A percentile compares a stretch with the other conserved stretches of the same genome.
phyloP scores from a whole-genome alignment of 495 filamentous ascomycete genomes.

The Glonium stellatum region DNA sequence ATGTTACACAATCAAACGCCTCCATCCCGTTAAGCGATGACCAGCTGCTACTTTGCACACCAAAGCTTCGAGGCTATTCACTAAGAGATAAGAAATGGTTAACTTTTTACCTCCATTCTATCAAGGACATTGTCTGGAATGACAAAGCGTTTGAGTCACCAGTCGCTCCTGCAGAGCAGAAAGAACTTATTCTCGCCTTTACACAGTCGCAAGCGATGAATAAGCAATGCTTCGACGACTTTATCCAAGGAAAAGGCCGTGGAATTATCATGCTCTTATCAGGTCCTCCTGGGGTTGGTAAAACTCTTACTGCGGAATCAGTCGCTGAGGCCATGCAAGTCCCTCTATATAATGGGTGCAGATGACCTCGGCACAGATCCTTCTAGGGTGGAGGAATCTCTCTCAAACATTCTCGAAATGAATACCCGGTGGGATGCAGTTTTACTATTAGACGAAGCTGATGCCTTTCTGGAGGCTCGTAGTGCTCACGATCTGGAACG shows the following conservation, averaged over 20 bases:
- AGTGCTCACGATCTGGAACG: constrained; percentile 30
- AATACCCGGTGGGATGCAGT: constrained; percentile 38
- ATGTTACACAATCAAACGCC: neutral
- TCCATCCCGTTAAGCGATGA: constrained; percentile 21
- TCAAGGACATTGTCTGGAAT: constrained; percentile 38
- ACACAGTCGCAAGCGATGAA: constrained; percentile 39
- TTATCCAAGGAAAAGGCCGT: constrained; percentile 43
- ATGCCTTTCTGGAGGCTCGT: constrained; percentile 55
- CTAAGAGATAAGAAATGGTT: constrained; percentile 41
- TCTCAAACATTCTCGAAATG: constrained; percentile 32
- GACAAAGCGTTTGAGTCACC: constrained; percentile 37
- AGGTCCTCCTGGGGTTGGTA: constrained; percentile 34
- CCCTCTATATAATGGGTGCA: constrained; percentile 34
- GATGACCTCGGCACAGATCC: constrained; percentile 31
- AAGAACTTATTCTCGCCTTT: constrained; percentile 44
- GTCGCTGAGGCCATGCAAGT: constrained; percentile 32
- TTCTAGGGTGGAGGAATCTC: constrained; percentile 23
- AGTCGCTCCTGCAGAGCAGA: constrained; percentile 36
- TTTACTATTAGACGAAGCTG: constrained; percentile 56
- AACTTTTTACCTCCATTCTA: constrained; percentile 31
- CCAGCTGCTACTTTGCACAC: constrained; percentile 27
- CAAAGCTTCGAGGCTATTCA: constrained; percentile 35
- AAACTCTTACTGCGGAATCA: constrained; percentile 35
- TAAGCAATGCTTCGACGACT: constrained; percentile 41
- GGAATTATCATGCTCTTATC: constrained; percentile 33